Evolutionary conservation across 805 yeast genomes (phyloP), one percentile per base, ranked within the genome.

Genomic region (Suhomyces vadensis): DNA sequence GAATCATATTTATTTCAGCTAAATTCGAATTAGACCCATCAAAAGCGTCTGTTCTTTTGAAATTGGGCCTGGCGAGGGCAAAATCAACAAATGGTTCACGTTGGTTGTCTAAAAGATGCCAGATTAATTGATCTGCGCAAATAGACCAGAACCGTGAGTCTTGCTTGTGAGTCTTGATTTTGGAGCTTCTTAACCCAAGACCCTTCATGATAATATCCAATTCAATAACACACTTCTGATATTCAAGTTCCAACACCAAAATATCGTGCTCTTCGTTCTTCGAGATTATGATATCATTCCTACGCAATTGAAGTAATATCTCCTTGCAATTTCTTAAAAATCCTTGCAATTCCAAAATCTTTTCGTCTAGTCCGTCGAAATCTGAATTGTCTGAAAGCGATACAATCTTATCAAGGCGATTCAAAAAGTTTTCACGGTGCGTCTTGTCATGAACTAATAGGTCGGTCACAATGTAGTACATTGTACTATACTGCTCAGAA

Each of bases 41-140:
- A 1, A 80, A 63, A 9, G 81, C 71, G 37, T 83, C 87, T 4
- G 83, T 56, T 42, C 95, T 70, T 36, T 78, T 67, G 62, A 83
- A 87, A 22, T 68, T 69, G 2, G 86, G 77, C 24, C 77, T 74
- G 1, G 83, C 82, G 10, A 91, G 57, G 0, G 84, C 82, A 43
- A 89, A 68, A 52, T 85, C 92, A 41, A 88, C 61, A 53, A 91
- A 81, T 8, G 92, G 87, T 11, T 69, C 57, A 19, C 86, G 66
- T 6, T 75, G 63, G 8, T 78, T 79, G 44, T 79, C 81, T 46
- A 89, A 66, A 58, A 91, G 68, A 55, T 86, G 92, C 62, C 89
- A 69, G 33, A 82, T 79, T 33, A 89, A 71, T 47, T 85, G 84
- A 51, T 84, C 90, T 0, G 91, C 81, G 20, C 55, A 42, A 17